Evolutionary conservation across 148 eudicot species (phyloP).

Genomic region (Euryodendron excelsum): DNA sequence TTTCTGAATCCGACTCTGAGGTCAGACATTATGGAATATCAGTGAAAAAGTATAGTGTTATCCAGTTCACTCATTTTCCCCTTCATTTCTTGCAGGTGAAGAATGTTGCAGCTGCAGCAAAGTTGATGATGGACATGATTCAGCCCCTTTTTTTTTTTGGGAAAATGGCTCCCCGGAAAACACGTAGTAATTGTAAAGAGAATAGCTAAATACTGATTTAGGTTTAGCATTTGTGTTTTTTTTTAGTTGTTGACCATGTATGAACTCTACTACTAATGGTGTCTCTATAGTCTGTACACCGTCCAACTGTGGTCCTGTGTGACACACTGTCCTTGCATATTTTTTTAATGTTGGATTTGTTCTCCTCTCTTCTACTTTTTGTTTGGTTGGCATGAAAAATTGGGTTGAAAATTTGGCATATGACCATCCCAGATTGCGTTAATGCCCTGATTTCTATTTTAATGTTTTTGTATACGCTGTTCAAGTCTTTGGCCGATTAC

Average conservation of each 20-base stretch:
- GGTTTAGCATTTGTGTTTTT: background rate
- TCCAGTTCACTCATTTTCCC: background rate
- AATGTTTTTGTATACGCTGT: no score
- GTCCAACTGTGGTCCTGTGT: background rate
- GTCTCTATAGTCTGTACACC: background rate
- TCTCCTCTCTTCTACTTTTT: no score
- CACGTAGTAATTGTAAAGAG: background rate
- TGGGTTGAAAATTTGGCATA: no score
- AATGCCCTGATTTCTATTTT: no score
- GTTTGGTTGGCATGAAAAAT: no score
- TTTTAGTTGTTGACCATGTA: background rate
- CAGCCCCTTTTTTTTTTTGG: background rate
- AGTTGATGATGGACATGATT: background rate
- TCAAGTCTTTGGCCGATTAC: no score
- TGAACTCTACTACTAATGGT: background rate
- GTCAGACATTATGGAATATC: no score
- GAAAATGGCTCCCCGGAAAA: background rate
- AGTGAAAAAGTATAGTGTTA: no score
- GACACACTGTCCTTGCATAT: background rate
- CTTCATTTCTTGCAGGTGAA: background rate
- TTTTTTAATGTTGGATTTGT: background rate
- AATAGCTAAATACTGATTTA: background rate
- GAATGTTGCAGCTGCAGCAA: background rate
- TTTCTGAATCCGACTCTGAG: no score
- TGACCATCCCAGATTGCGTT: no score